Base-by-base conservation (phyloP, 306 rosid species). In the Prunus mongolica region DNA sequence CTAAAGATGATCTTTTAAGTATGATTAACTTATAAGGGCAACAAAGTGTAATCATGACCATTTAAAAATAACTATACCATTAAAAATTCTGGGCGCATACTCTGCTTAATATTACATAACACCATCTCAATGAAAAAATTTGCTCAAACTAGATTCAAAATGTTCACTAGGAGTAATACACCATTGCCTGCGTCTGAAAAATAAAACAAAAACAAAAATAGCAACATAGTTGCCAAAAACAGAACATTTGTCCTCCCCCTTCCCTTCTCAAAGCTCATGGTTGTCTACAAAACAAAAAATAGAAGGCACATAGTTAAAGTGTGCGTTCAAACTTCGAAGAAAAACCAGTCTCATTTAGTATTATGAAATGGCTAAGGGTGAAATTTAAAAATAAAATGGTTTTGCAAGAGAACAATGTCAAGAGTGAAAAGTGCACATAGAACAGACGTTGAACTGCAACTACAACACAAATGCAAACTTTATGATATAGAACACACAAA, bases 61-160 rank as follows among this genome's bases (percentile, higher is more conserved):
- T 57, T 58, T 58, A 2, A 58, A 72, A 57, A 38, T 44, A 41
- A 73, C 67, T 73, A 73, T 73, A 72, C 76, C 27, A 58, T 22
- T 32, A 14, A 41, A 58, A 15, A 22, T 19, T 41, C 1, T 44
- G 67, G 16, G 56, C 67, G 55, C 12, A 52, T 54, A 71, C 64
- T 71, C 65, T 30, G 75, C 75, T 58, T 57, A 57, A 72, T 38
- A 45, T 44, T 74, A 74, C 78, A 74, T 27, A 19, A 61, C 44
- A 38, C 61, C 78, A 62, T 46, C n/a, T 47, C 69, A 74, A 46
- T 34, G 15, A 57, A 19, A 58, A 44, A 74, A 18, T 1, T 61
- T 47, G 60, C 78, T 47, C 69, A 12, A 74, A 62, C 57, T 30
- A 73, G 60, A 74, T 16, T 74, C 30, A 12, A 47, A 38, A 61